Percentiles rank a stretch among this genome's conserved stretches.
Conservation (phyloP, 2,329 filamentous ascomycete species). For the Epichloe bromicola region DNA sequence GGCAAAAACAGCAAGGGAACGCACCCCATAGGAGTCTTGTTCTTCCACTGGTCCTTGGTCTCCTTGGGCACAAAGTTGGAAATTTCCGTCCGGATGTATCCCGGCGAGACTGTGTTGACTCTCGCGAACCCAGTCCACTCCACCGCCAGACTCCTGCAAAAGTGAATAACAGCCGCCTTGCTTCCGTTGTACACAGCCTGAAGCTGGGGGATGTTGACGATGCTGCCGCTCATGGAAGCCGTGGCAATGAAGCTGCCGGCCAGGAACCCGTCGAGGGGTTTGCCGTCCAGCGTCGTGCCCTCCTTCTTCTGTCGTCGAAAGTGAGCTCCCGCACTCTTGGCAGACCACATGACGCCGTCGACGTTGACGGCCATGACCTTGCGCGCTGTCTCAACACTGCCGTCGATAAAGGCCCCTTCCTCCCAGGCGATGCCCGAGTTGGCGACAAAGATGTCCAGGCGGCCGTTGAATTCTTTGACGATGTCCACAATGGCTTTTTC, state of each 20-base stretch:
- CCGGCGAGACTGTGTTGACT: slow-evolving; percentile 59
- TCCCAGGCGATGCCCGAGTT: slow-evolving; percentile 69
- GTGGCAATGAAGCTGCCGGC: slow-evolving; percentile 66
- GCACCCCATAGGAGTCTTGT: slow-evolving; percentile 67
- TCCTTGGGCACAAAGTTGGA: slow-evolving; percentile 50
- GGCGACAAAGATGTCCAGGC: slow-evolving; percentile 66
- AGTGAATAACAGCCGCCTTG: slow-evolving; percentile 51
- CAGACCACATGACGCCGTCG: slow-evolving; percentile 68
- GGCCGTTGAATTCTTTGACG: slow-evolving; percentile 55
- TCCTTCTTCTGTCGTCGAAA: slow-evolving; percentile 60
- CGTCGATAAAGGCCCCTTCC: slow-evolving; percentile 54
- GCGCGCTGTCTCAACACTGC: slow-evolving; percentile 48
- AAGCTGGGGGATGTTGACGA: slow-evolving; percentile 64
- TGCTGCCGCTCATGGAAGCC: slow-evolving; percentile 65
- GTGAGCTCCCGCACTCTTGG: slow-evolving; percentile 53
- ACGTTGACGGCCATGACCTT: slow-evolving; percentile 60
- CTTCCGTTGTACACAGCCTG: slow-evolving; percentile 64
- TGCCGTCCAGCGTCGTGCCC: slow-evolving; percentile 48
- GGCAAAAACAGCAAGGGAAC: slow-evolving; percentile 6
- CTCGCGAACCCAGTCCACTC: slow-evolving; percentile 68
- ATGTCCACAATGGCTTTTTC: slow-evolving; percentile 37
- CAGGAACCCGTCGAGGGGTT: slow-evolving; percentile 45
- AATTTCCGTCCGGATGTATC: slow-evolving; percentile 66
- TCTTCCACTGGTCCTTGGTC: slow-evolving; percentile 60
- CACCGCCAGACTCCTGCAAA: slow-evolving; percentile 56